Base-by-base conservation (phyloP, 257 asterid genomes). In the Primulina eburnea region DNA sequence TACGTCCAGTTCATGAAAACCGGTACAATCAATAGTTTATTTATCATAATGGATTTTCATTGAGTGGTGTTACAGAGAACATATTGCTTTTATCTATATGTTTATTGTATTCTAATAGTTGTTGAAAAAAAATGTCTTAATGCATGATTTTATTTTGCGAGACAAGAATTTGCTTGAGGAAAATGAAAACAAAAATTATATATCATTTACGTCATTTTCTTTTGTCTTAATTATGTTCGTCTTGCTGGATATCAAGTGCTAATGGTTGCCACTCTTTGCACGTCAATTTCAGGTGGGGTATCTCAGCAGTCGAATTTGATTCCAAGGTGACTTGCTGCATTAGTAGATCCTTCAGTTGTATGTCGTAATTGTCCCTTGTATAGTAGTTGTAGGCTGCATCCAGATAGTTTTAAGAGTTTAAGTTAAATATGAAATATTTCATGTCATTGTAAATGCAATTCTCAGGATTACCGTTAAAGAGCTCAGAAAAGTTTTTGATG, bases 231-330 rank as follows among this genome's bases (percentile, higher is more conserved):
- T 18, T 52, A 60, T 32, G 26, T 62, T 32, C 21, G 10, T 62
- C 50, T 67, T 7, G 21, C 9, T 34, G 4, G 37, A 21, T 33
- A 33, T 28, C 38, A 38, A 66, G 18, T 16, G n/a, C 8, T 18
- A 17, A 20, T 37, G 26, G 63, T 67, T 76, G 65, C 10, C 50
- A 8, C 56, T 67, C 64, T 72, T 85, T 57, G 12, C 62, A 33
- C 72, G 58, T 58, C 30, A 40, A 60, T 56, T 59, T 62, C 87
- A 93, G 97, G 82, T 83, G 68, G 65, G 97, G 97, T n/a, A 69
- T 89, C 70, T 73, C 96, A 7, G 87, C 96, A 24, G 73, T 90
- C 81, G 96, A 93, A 69, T 90, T 90, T 82, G 97, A 93, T 77
- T 79, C 85, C 64, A 93, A 93, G 99, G 99, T 90, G 72, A 76